Base-by-base conservation (phyloP, 202 grass and related monocot genomes). In the Miscanthus sacchariflorus region DNA sequence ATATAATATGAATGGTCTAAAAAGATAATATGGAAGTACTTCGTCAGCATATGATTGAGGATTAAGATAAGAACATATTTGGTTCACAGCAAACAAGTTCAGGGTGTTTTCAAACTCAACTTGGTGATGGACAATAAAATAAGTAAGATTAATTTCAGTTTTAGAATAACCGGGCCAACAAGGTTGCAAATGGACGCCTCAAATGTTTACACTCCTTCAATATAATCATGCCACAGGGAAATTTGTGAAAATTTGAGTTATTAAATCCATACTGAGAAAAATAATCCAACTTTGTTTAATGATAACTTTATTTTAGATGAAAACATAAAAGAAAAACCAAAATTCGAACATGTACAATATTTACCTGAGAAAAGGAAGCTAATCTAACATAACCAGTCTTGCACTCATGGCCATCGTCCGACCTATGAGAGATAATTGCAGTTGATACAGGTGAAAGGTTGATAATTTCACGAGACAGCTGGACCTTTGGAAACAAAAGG, bases 311-410 rank as follows among this genome's bases (percentile, higher is more conserved):
- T 10, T 45, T 81, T 69, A 76, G 13, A 9, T 49, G 13, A 12
- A 88, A 86, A 86, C 21, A 7, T 14, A 3, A 72, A 58, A 58
- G 5, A 61, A 36, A 54, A 70, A 2, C 5, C 3, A 28, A 52
- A 83, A 39, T 56, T 52, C 39, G 12, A 25, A 52, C 49, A 73
- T 21, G 9, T 13, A 64, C 27, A 39, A 63, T 83, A 50, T 74
- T 70, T 83, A 98, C 96, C 92, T 98, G 96, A 89, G 94, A 98
- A 89, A 98, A 98, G 70, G 96, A 73, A 84, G 86, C 87, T 67
- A 98, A 72, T 83, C 94, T 95, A 35, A 96, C 92, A 89, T 96
- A 98, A 69, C 96, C 94, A 68, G 91, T 98, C 78, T 96, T 96
- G 27, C 74, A 87, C 61, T 92, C 88, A 66, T 90, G 92, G 35